Conservation (phyloP, 2,329 filamentous ascomycete species). For the Fusarium sp. region DNA sequence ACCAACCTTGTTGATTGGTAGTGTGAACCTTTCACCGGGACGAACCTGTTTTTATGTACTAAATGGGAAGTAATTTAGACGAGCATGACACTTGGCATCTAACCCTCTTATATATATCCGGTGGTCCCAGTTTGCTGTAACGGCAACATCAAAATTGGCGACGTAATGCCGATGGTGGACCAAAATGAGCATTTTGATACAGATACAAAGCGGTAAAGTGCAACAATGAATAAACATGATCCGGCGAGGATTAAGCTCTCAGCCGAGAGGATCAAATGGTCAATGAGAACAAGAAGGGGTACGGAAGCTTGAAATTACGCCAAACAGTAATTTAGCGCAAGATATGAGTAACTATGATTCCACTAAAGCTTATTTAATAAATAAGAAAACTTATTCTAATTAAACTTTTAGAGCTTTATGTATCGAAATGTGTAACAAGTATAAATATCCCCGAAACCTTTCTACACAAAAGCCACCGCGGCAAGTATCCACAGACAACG, state of each 20-base stretch:
- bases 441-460: not conserved
- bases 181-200: too few species aligned
- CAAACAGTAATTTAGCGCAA: not conserved
- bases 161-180: too few species aligned
- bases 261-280: not conserved
- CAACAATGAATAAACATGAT: not conserved
- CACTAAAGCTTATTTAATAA: not conserved
- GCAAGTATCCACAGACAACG: not conserved
- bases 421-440: not conserved
- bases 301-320: not conserved
- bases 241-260: too few species aligned
- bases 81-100: too few species aligned
- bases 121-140: too few species aligned
- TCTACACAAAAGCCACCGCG: not conserved
- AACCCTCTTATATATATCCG: too few species aligned
- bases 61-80: too few species aligned
- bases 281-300: fast-evolving
- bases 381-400: not conserved
- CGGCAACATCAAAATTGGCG: too few species aligned
- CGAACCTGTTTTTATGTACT: too few species aligned
- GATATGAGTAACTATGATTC: not conserved
- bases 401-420: not conserved
- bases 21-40: too few species aligned
- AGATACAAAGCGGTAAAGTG: fast-evolving
- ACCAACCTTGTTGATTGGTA: not conserved